These are phyloP conservation scores for Actinomortierella ambigua DNA, from an alignment of 371 early-diverging fungal species.

Conservation along the genomic window DNA sequence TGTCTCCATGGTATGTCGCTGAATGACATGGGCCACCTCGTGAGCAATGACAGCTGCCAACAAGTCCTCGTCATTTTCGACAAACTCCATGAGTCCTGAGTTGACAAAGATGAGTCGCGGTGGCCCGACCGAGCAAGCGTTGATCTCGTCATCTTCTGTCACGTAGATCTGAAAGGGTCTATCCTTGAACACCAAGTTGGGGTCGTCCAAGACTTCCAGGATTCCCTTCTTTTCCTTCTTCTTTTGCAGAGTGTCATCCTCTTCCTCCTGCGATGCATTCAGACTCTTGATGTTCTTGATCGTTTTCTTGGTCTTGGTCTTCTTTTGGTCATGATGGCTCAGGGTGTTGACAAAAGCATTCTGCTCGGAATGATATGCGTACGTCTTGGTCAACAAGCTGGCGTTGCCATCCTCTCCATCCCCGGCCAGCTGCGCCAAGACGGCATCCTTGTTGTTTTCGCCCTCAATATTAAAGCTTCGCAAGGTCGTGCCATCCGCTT, in stretches of 20 bases:
- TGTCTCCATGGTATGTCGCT: constrained; percentile 65
- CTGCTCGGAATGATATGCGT: no score
- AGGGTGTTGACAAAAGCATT: no score
- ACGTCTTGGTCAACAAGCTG: no score
- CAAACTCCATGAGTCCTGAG: constrained; percentile 49
- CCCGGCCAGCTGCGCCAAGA: no score
- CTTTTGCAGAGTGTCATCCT: no score
- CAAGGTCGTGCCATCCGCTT: constrained; percentile 37
- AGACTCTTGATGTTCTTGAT: no score
- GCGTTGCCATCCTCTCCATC: no score
- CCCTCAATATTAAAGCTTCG: constrained; percentile 3
- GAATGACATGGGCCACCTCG: constrained; percentile 66
- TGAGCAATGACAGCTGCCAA: constrained; percentile 66
- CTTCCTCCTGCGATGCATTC: no score
- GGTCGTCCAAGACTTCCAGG: constrained; percentile 1
- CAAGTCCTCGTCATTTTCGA: constrained; percentile 57
- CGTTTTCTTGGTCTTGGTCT: no score
- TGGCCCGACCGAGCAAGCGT: constrained; percentile 37
- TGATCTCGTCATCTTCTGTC: constrained; percentile 30
- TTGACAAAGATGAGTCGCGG: constrained; percentile 50
- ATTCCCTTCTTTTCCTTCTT: constrained; percentile 10
- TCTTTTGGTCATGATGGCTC: no score
- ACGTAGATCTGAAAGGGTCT: constrained; percentile 42
- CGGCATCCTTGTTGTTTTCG: no score
- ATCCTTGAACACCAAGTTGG: constrained; percentile 23